Evolutionary conservation across 345 rosid genomes (phyloP).

Genomic region (Mallotus nudiflorus): DNA sequence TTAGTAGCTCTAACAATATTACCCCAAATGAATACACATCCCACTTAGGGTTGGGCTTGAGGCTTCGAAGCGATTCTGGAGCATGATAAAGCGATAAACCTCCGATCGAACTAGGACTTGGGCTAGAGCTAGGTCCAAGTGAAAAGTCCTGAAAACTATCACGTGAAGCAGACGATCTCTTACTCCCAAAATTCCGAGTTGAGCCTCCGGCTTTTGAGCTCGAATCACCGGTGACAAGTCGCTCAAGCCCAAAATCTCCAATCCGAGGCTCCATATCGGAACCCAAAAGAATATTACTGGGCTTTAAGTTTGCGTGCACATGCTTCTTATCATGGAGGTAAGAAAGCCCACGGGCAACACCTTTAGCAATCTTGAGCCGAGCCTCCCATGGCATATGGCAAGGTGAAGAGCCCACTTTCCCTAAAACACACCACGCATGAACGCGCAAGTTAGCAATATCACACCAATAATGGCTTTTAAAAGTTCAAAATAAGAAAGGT

Average conservation of each 20-base stretch:
- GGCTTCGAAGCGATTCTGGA: conserved; percentile 78
- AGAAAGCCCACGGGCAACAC: conserved; percentile 76
- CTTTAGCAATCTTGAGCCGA: conserved; percentile 76
- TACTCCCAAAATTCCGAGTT: conserved; percentile 75
- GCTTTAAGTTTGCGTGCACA: conserved; percentile 87
- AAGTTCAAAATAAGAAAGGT: background rate
- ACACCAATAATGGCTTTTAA: background rate
- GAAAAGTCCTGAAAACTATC: conserved; percentile 62
- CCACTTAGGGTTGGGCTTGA: conserved; percentile 88
- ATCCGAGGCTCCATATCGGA: conserved; percentile 74
- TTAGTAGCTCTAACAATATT: conserved; percentile 70
- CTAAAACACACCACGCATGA: conserved; percentile 32
- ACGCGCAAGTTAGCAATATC: conserved; percentile 4
- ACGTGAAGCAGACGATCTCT: conserved; percentile 54
- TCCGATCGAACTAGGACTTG: conserved; percentile 64
- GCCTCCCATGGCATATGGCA: conserved; percentile 85
- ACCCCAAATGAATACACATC: conserved; percentile 86
- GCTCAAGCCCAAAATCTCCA: conserved; percentile 89
- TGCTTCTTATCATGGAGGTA: conserved; percentile 88
- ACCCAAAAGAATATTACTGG: conserved; percentile 78
- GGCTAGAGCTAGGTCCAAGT: conserved; percentile 62
- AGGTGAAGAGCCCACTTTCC: conserved; percentile 84
- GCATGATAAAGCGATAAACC: conserved; percentile 71
- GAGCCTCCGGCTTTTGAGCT: conserved; percentile 67
- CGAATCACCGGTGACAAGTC: conserved; percentile 58